Base-by-base conservation (phyloP, 2,329 filamentous ascomycete genomes). In the Chaetoscypha palmicola region DNA sequence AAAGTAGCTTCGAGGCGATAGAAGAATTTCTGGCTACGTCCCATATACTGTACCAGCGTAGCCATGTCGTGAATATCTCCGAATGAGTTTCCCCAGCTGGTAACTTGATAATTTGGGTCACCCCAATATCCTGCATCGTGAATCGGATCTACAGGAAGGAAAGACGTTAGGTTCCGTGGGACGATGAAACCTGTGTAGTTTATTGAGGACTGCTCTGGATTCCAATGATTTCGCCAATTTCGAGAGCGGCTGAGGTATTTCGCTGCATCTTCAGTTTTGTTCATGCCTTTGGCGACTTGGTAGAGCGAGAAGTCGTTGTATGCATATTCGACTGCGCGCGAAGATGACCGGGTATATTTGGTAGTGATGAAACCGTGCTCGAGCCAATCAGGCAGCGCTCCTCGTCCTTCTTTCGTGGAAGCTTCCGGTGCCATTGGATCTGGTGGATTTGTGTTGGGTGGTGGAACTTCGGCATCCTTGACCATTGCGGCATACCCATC, bases 161-260 rank as follows among this genome's bases (percentile, higher is more conserved):
- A 68, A 1, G 71, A 68, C 14, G 68, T 64, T 10, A 65, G 51
- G 43, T 66, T 61, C n/a, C 77, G 70, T 0, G 83, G 82, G 0
- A 79, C 80, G 3, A 86, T 64, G 58, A 86, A 86, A 0, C 82
- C 82, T 0, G 65, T 71, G 61, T 82, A 83, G 3, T 72, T 74
- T 0, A 81, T 67, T 0, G 76, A 76, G 1, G 66, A 68, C 34
- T 77, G 70, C 36, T 74, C 59, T 0, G 71, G 58, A 58, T 86
- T 80, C 81, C 80, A 87, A 51, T 86, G 81, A 56, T 84, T 85
- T 12, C 77, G 71, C 83, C 83, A 87, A 55, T 84, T 81, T 8
- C 72, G 68, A 1, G 79, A 82, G 7, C 81, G 73, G 35, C 72
- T 65, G 20, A 84, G 66, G 52, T 86, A 86, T 41, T 70, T 79